Percentiles rank a stretch among this genome's conserved stretches.
Conservation (phyloP, 2,329 filamentous ascomycete genomes). For the Trichoderma pleuroti region DNA sequence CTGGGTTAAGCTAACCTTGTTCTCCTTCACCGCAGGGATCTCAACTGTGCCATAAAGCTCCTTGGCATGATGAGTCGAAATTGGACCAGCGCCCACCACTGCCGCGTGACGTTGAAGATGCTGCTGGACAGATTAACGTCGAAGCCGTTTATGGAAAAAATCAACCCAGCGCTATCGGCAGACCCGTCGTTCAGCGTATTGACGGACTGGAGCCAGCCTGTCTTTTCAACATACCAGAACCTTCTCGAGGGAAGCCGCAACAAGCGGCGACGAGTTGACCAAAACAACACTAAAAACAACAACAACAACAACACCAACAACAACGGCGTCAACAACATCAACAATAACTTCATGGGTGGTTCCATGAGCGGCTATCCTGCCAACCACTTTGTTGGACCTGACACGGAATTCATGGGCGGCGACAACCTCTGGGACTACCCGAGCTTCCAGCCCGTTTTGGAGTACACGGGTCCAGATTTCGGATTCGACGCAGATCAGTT, state of each 20-base stretch:
- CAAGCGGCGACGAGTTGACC: background rate
- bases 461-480: conserved; percentile 10
- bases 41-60: conserved; percentile 10
- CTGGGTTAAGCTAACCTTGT: background rate
- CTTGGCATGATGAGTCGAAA: conserved; percentile 17
- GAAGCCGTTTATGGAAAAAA: conserved; percentile 5
- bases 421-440: conserved; percentile 12
- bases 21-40: background rate
- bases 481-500: conserved; percentile 15
- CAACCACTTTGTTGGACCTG: conserved; percentile 10
- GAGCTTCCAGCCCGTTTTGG: conserved; percentile 11
- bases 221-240: conserved; percentile 13
- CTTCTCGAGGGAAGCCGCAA: conserved; percentile 12
- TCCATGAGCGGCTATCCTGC: conserved; percentile 4
- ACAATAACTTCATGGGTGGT: background rate
- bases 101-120: conserved; percentile 12
- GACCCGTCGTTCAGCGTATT: background rate
- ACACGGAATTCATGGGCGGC: background rate
- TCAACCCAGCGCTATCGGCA: conserved; percentile 3
- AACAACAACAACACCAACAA: background rate
- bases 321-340: background rate
- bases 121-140: conserved; percentile 3
- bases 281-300: background rate
- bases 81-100: conserved; percentile 14
- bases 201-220: conserved; percentile 9